Evolutionary conservation across 495 filamentous ascomycete genomes (phyloP).

Genomic region (Trichocladium uniseriatum): DNA sequence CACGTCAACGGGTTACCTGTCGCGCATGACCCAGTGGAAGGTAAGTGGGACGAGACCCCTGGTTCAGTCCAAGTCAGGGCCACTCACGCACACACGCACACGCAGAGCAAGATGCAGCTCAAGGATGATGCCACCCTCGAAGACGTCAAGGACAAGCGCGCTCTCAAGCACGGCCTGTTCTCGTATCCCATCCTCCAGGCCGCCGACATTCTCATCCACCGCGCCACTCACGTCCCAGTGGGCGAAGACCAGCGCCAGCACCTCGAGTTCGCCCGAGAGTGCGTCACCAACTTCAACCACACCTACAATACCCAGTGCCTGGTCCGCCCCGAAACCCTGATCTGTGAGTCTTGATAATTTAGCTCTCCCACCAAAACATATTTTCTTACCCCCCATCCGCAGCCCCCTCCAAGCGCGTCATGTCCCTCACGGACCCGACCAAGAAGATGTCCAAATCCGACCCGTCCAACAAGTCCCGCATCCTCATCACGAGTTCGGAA

Average conservation of each 20-base stretch:
- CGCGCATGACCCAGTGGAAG: constrained; percentile 98
- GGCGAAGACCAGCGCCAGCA: constrained; percentile 91
- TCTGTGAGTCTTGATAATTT: constrained; percentile 46
- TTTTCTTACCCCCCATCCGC: not conserved
- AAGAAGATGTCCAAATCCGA: constrained; percentile 94
- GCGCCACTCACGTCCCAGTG: constrained; percentile 89
- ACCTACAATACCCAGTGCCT: constrained; percentile 52
- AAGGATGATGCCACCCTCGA: constrained; percentile 45
- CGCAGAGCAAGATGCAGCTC: constrained; percentile 60
- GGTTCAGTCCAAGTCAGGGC: not conserved
- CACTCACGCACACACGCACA: not conserved
- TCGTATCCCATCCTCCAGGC: constrained; percentile 95
- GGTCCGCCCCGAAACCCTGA: constrained; percentile 58
- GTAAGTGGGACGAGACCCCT: constrained; percentile 17
- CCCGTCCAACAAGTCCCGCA: constrained; percentile 55
- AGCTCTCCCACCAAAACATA: too few relatives aligned
- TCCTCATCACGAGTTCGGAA: constrained; percentile 65
- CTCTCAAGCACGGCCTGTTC: constrained; percentile 82
- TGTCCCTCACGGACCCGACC: constrained; percentile 70
- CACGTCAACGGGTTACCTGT: constrained; percentile 79
- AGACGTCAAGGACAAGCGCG: constrained; percentile 42
- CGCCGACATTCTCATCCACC: constrained; percentile 84
- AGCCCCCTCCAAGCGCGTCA: constrained; percentile 64
- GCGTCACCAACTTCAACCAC: constrained; percentile 76
- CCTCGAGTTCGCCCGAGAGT: constrained; percentile 80